Evolutionary conservation across 2,329 filamentous ascomycete genomes (phyloP), one percentile per base, ranked within the genome.

Genomic region (Mycosphaerella sp.): DNA sequence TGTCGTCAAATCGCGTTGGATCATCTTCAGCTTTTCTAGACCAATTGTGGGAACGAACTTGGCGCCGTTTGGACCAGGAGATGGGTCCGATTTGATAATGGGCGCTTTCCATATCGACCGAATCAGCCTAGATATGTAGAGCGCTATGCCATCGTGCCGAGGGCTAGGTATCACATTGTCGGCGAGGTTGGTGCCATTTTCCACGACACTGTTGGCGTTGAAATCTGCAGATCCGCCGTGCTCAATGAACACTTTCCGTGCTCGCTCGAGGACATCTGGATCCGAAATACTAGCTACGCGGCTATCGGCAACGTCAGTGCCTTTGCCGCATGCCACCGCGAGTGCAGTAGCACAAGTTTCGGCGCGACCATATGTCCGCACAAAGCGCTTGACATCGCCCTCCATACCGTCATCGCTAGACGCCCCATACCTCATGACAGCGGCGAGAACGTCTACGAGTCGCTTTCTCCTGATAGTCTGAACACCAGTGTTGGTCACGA

Each of bases 261-360:
- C 93, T 54, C 85, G 81, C 60, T 95, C 89, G 41, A 95, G 77
- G 1, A 95, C 89, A 32, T 89, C 81, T 10, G 90, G 87, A 63
- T 97, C 93, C 30, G 85, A 86, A 18, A 86, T 77, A 57, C 76
- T 79, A 0, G 87, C 84, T 8, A 85, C 71, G 39, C 89, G 81
- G 39, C 82, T 80, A 51, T 89, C 86, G 1, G 75, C 86, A 16
- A 87, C 80, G 63, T 95, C 91, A 21, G 86, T 84, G 8, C 89
- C 91, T 66, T 97, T 90, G 3, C 91, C 90, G 68, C 93, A 98
- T 34, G 93, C 90, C 27, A 98, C 93, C 9, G 93, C 93, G 45
- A 98, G 74, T 21, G 93, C 90, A 36, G 91, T 89, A 0, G 93
- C 88, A 48, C 94, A 84, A 0, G 87, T 93, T 68, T 98, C 93